phyloP scores from a whole-genome alignment of 2,329 filamentous ascomycete genomes.

The Cladosporium sp. region DNA sequence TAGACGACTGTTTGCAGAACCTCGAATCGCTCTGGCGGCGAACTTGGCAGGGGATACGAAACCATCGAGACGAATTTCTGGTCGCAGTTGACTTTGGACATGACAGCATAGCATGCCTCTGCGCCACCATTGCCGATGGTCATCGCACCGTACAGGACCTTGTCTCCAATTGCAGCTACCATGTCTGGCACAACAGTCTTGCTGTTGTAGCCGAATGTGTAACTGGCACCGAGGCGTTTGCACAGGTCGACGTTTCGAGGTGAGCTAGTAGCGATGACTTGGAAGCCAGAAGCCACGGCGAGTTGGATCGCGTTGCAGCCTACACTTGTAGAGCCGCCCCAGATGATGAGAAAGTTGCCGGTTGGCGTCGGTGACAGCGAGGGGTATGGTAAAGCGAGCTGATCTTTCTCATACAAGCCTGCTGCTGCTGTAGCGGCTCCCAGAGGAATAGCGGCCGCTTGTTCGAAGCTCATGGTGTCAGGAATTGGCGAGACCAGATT shows the following conservation, averaged over 20 bases:
- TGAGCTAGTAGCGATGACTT: not conserved
- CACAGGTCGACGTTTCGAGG: constrained; percentile 34
- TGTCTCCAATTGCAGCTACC: not conserved
- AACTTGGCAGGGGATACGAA: not conserved
- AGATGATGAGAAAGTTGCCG: constrained; percentile 49
- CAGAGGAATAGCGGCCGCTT: not conserved
- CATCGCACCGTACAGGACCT: not conserved
- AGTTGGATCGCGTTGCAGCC: constrained; percentile 54
- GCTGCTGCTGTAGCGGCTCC: not conserved
- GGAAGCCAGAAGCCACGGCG: constrained; percentile 40
- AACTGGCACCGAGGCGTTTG: constrained; percentile 47
- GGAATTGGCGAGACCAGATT: not conserved
- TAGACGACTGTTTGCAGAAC: not conserved
- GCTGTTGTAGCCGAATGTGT: constrained; percentile 52
- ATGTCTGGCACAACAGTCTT: not conserved
- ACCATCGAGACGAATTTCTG: not conserved
- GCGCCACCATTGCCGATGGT: not conserved
- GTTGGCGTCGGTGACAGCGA: constrained; percentile 3
- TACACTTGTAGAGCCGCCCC: constrained; percentile 57
- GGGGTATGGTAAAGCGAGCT: not conserved
- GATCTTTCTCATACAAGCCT: not conserved
- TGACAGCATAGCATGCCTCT: not conserved
- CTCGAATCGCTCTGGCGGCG: not conserved
- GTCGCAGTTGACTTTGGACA: not conserved
- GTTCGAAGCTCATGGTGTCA: not conserved